Conservation (phyloP, 2,329 filamentous ascomycete species). For the Apiospora marii region DNA sequence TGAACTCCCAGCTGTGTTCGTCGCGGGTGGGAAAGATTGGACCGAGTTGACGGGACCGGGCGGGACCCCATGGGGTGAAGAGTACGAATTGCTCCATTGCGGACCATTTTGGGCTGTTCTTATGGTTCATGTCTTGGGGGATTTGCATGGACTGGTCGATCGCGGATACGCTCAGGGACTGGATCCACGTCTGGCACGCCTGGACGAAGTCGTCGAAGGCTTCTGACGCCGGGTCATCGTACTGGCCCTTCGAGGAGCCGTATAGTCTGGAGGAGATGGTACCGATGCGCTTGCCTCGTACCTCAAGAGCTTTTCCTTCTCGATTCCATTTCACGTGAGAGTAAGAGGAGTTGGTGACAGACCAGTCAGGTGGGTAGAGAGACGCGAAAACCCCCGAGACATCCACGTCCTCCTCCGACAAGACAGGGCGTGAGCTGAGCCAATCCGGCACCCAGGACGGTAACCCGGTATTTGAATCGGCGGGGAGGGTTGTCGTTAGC, state of each 20-base stretch:
- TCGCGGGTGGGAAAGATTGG: no score
- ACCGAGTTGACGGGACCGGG: not conserved
- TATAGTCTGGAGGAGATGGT: not conserved
- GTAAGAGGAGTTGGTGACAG: not conserved
- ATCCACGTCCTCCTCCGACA: not conserved
- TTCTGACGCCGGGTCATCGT: not conserved
- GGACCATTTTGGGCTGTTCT: not conserved
- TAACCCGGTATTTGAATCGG: not conserved
- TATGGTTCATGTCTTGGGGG: not conserved
- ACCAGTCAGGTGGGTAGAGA: not conserved
- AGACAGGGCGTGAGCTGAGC: not conserved
- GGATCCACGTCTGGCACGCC: not conserved
- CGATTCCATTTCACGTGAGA: no score
- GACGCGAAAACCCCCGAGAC: not conserved
- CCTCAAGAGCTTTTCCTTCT: not conserved
- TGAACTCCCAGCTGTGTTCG: no score
- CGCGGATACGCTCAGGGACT: not conserved
- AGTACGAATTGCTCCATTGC: not conserved
- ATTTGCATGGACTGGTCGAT: not conserved
- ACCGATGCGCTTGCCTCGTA: not conserved
- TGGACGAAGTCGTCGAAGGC: not conserved
- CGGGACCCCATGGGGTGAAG: not conserved
- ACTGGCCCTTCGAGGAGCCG: not conserved
- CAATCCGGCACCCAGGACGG: conserved; percentile 10
- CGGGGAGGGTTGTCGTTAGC: conserved; percentile 1